phyloP scores from a whole-genome alignment of 106 monocot species.

The Hemerocallis citrina region DNA sequence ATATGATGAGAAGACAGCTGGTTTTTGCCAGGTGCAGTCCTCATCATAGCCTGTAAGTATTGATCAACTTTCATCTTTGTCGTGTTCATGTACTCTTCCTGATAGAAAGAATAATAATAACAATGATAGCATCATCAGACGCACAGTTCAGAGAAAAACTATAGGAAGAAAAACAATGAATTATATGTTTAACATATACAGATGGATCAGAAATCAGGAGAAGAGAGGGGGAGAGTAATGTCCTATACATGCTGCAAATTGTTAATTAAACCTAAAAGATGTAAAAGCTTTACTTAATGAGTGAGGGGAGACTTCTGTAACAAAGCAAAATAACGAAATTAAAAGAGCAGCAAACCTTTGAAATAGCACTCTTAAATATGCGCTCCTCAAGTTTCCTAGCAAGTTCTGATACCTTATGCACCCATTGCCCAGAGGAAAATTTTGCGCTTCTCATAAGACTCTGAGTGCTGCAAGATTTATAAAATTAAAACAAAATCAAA shows the following conservation, averaged over 20 bases:
- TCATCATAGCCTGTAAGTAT: constrained; percentile 34
- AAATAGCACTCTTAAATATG: constrained; percentile 35
- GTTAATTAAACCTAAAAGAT: neutral
- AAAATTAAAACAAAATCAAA: neutral
- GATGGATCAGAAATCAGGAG: too few relatives aligned
- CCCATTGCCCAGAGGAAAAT: constrained; percentile 17
- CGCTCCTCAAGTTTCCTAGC: constrained; percentile 43
- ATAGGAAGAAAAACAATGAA: too few relatives aligned
- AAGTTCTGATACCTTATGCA: constrained; percentile 42
- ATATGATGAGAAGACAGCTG: constrained; percentile 23
- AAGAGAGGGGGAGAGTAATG: too few relatives aligned
- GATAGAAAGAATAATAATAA: neutral
- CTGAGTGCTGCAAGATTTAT: neutral
- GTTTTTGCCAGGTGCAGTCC: constrained; percentile 20
- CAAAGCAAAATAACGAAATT: neutral
- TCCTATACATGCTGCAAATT: too few relatives aligned
- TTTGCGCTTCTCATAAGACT: constrained; percentile 25
- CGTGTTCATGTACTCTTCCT: constrained; percentile 76
- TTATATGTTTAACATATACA: too few relatives aligned
- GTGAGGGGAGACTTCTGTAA: too few relatives aligned
- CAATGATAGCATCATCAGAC: too few relatives aligned
- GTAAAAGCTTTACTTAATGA: neutral
- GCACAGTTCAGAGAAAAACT: neutral
- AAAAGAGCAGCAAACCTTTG: constrained; percentile 28
- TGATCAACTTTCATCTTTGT: constrained; percentile 41